Evolutionary conservation across 768 basidiomycete genomes (phyloP), one percentile per base, ranked within the genome.

Genomic region (Suillus lakei): DNA sequence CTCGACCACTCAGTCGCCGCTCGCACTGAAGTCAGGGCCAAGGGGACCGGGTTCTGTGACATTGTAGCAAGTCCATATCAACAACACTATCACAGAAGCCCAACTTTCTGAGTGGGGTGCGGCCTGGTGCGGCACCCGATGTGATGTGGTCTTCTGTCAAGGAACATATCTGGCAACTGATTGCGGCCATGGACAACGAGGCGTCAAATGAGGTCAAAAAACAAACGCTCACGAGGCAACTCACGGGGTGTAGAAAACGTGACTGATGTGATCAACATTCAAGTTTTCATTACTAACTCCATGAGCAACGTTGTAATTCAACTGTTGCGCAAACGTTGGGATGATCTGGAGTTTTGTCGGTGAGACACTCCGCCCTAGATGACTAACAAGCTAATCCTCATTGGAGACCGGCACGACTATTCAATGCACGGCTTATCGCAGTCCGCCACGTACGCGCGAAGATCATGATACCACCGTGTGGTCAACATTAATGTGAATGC

Each of bases 31-130:
- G 23, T 39, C 2, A 36, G 23, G 23, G 53, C 30, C 32, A 21
- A 54, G 7, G 21, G 10, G 38, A 18, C 23, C 10, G 5, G 1
- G 26, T 58, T 58, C n/a, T 58, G 9, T 18, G 15, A 1, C 5
- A 39, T 38, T 13, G 36, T 23, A 8, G 4, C 34, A 56, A 34
- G 36, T 38, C n/a, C 8, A 26, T 6, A 58, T 38, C 23, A 23
- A 38, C 16, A 18, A 28, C 9, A 38, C 38, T 39, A 28, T 59
- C 58, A 59, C 58, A 59, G 58, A 59, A 59, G 58, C 18, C 18
- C 18, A 58, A 39, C 16, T 39, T 28, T 58, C 56, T 36, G 36
- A 18, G 56, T 58, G 55, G 15, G 28, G 28, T 10, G 8, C 38
- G 26, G 56, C 23, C 12, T 13, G 28, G 28, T 10, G 8, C 38